Base-by-base conservation (phyloP, 1,284 basidiomycete genomes). In the Cystobasidium sp. region DNA sequence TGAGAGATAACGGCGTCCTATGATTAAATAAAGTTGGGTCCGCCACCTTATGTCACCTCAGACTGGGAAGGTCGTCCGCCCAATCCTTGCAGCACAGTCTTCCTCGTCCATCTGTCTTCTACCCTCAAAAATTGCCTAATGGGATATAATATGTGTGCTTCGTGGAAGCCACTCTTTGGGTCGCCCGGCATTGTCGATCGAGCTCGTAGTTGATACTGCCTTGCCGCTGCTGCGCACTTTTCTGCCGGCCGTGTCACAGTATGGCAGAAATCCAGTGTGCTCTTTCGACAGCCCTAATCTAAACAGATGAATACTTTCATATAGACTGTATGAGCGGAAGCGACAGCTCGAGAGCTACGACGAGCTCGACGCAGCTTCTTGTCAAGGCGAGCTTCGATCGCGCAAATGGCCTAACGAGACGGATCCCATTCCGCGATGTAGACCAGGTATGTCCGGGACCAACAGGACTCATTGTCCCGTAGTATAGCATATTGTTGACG, bases 351-450 rank as follows among this genome's bases (percentile, higher is more conserved):
- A 9, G 7, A n/a, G 7, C 44, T 7, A 44, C 12, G 6, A 16
- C n/a, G 18, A 20, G 59, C 18, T 16, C 44, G 14, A 44, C 37
- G 16, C 59, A 61, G 59, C 59, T 61, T 43, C n/a, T 61, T n/a
- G 59, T 61, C 37, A 61, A 61, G 41, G 59, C 59, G 7, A 61
- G 59, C 39, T 61, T 61, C 41, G 59, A 61, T 61, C 59, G 59
- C 41, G n/a, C 41, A n/a, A 61, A 61, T 44, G 59, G 59, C 41
- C 41, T 61, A 7, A 61, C 59, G 10, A 16, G 59, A 37, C 59
- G 59, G 10, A 61, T 61, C 9, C 39, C 59, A 44, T 61, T 61
- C 20, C 39, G 59, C 7, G 59, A 61, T 6, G 18, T 61, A n/a
- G 41, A 61, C 59, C 24, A 61, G 44, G 59, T 61, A 61, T 59